Conservation (phyloP, 305 asterid genomes). For the Fraxinus paxiana region DNA sequence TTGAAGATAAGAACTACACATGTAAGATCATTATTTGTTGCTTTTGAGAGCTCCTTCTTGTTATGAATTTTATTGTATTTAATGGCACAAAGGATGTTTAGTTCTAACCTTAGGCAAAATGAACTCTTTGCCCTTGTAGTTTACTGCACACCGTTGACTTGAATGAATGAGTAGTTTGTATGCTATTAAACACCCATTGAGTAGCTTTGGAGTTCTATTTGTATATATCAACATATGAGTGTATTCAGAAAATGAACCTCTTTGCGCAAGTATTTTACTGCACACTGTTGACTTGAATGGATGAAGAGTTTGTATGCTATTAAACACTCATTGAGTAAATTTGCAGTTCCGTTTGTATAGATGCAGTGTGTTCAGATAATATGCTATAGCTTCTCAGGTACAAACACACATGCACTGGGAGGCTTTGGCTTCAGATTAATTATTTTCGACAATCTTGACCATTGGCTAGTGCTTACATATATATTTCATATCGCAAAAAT, state of each 20-base stretch:
- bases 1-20: constrained; percentile 75
- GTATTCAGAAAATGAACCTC: background rate
- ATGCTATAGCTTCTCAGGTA: constrained; percentile 1
- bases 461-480: background rate
- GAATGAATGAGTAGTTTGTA: background rate
- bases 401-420: background rate
- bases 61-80: constrained; percentile 4
- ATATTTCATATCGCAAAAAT: background rate
- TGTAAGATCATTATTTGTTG: constrained; percentile 47
- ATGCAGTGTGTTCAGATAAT: background rate
- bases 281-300: background rate
- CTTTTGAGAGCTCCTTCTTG: constrained; percentile 12
- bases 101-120: background rate
- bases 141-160: background rate
- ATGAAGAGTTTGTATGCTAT: background rate
- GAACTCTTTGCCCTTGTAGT: background rate
- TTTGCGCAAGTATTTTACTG: background rate
- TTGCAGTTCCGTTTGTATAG: constrained; percentile 2
- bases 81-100: background rate
- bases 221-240: background rate
- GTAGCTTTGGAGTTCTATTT: constrained; percentile 3
- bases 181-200: background rate
- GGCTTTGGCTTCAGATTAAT: constrained; percentile 7
- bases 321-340: background rate
- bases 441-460: background rate